A percentile compares a stretch with the other conserved stretches of the same genome.
Evolutionary conservation across 495 filamentous ascomycete genomes (phyloP).

Genomic region (Durotheca rogersii): DNA sequence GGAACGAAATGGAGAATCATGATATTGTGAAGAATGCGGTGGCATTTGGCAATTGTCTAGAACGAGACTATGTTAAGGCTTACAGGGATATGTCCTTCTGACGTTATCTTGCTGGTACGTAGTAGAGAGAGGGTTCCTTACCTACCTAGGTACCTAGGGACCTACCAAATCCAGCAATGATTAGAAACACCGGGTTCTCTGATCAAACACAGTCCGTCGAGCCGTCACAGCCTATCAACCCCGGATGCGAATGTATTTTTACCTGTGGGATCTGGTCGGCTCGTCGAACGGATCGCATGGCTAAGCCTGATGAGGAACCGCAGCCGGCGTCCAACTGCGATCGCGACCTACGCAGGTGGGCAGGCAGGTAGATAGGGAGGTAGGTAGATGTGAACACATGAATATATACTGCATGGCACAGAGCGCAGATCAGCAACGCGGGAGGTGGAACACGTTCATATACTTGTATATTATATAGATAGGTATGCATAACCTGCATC

Average conservation of each 20-base stretch:
- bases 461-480: too few species aligned
- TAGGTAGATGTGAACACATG: background rate
- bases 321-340: background rate
- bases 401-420: too few species aligned
- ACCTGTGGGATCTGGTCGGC: conserved; percentile 21
- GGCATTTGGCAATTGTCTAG: background rate
- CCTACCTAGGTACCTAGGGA: too few species aligned
- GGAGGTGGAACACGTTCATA: too few species aligned
- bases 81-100: background rate
- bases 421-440: too few species aligned
- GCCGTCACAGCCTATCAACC: conserved; percentile 7
- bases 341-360: too few species aligned
- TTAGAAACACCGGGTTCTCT: background rate
- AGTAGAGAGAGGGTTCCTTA: background rate
- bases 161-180: conserved; percentile 1
- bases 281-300: conserved; percentile 1
- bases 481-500: too few species aligned
- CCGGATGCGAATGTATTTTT: conserved; percentile 24
- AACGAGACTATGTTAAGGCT: background rate
- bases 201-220: background rate
- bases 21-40: conserved; percentile 2
- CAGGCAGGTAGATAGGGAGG: background rate
- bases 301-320: conserved; percentile 2
- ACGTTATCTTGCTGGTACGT: background rate
- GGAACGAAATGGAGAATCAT: conserved; percentile 20